Evolutionary conservation across 176 grass and related monocot species (phyloP), one percentile per base, ranked within the genome.

Genomic region (Avena sativa): DNA sequence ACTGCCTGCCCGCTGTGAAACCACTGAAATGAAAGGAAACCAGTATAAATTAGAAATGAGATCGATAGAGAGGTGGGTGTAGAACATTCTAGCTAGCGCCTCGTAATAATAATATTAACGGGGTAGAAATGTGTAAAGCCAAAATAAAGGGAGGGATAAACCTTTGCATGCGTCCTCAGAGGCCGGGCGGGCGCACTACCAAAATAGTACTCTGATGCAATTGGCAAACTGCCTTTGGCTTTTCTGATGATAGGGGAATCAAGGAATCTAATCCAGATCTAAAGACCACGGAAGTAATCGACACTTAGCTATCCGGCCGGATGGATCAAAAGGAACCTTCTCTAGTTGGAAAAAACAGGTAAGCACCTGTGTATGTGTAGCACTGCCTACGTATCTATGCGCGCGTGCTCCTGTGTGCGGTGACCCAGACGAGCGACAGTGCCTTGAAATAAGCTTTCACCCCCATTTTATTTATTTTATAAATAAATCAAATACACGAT

Each of bases 181-280:
- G 71, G 79, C 66, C 77, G 65, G 73, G 50, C 77, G 65, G 73
- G 50, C 28, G 53, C 51, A 53, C 75, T 56, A 46, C 83, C 78
- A 19, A 48, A 67, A 56, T 30, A 52, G 67, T 81, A 80, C 76
- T 82, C 67, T 77, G 57, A 81, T 79, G 83, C 88, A 89, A 86
- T 80, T 65, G 88, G 88, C 89, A 74, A 86, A 88, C 89, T 89
- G 82, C 91, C 52, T 82, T 93, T 95, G 95, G 95, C 87, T 77
- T 84, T 90, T 94, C 83, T 85, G 88, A 86, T 97, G 92, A 89
- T 86, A 87, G 83, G 88, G 87, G 90, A 90, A 94, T 92, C 90
- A 87, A 90, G 86, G 94, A 97, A 97, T 97, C 92, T 94, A 94
- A 97, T 90, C 88, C 86, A 94, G 94, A 92, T 92, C 90, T 90